phyloP scores from a whole-genome alignment of 495 filamentous ascomycete genomes.

The Saxophila tyrrhenica region DNA sequence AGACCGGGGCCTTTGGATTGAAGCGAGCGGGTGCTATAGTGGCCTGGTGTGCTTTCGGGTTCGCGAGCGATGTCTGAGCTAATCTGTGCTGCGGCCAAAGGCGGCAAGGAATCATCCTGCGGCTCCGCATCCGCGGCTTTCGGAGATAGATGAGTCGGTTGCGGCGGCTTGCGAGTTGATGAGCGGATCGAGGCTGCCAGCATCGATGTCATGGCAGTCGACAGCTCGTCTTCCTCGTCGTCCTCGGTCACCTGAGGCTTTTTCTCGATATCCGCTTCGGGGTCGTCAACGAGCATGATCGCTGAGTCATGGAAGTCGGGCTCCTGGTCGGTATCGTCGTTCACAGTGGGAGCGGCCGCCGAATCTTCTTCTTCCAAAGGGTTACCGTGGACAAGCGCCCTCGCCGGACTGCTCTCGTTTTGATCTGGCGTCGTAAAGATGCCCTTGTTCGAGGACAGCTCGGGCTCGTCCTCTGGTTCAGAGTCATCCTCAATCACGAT shows the following conservation, averaged over 20 bases:
- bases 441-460: too few relatives aligned
- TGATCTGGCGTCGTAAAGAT: too few relatives aligned
- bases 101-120: neutral
- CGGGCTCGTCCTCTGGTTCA: too few relatives aligned
- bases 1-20: neutral
- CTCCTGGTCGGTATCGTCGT: neutral
- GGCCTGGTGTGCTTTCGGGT: conserved; percentile 4
- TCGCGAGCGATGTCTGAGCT: neutral
- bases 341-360: neutral
- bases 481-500: too few relatives aligned
- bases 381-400: too few relatives aligned
- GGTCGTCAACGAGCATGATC: neutral
- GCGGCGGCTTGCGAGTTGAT: neutral
- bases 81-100: neutral
- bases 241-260: neutral
- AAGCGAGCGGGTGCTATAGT: neutral
- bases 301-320: neutral
- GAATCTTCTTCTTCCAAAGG: too few relatives aligned
- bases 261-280: neutral
- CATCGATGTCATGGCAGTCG: neutral
- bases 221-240: neutral
- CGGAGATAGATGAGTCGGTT: neutral
- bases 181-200: neutral
- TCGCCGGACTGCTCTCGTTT: too few relatives aligned
- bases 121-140: neutral